These are phyloP conservation scores for Parietaria judaica DNA, from an alignment of 306 rosid species.

Conservation along the genomic window DNA sequence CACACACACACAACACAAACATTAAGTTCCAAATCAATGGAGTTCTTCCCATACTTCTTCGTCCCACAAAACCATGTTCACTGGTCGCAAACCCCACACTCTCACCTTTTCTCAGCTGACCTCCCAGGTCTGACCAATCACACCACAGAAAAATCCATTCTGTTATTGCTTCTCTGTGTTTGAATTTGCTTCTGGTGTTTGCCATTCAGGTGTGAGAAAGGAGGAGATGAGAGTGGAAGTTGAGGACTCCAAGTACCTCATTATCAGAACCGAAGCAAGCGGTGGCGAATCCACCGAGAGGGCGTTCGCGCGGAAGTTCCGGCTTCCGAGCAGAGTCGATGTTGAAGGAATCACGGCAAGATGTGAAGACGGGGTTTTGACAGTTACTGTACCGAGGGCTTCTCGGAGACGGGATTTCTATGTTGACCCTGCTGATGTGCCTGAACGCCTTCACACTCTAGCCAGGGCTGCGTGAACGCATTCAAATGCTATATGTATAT, in stretches of 20 bases:
- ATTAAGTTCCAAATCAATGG: conserved; percentile 28
- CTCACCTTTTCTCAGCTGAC: conserved; percentile 66
- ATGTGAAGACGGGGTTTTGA: conserved; percentile 61
- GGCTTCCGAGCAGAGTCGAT: conserved; percentile 54
- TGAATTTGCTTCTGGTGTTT: conserved; percentile 5
- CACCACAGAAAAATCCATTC: background rate
- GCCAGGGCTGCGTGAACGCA: conserved; percentile 66
- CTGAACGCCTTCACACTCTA: conserved; percentile 36
- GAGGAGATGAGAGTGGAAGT: conserved; percentile 69
- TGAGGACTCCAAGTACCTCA: conserved; percentile 63
- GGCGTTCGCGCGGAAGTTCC: conserved; percentile 56
- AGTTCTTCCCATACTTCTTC: conserved; percentile 41
- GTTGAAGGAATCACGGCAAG: conserved; percentile 50
- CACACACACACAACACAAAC: background rate
- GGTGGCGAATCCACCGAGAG: conserved; percentile 32
- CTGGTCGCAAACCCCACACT: conserved; percentile 65
- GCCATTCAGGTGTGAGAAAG: conserved; percentile 47
- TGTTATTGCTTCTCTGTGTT: background rate
- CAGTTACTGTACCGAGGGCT: conserved; percentile 54
- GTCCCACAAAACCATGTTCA: conserved; percentile 56
- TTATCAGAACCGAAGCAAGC: conserved; percentile 50
- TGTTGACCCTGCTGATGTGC: conserved; percentile 41
- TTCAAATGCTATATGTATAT: too few species aligned
- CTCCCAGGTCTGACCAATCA: conserved; percentile 42
- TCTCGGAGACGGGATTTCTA: conserved; percentile 37